Conservation (phyloP, 2,329 filamentous ascomycete genomes). For the Paraphoma chrysanthemicola region DNA sequence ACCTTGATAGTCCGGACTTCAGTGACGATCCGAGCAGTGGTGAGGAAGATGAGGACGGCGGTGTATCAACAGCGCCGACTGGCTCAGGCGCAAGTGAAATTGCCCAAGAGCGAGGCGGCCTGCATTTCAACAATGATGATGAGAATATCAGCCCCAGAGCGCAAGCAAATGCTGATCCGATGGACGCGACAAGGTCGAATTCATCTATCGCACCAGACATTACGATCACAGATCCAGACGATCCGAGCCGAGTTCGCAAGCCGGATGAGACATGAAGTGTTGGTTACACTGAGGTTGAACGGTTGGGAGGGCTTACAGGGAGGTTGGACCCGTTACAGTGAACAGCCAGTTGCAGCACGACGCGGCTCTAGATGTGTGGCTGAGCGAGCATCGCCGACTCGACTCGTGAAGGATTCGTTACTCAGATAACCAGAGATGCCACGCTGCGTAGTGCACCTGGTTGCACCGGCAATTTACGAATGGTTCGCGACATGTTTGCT, state of each 20-base stretch:
- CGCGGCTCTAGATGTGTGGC: too few relatives aligned
- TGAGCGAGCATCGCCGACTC: too few relatives aligned
- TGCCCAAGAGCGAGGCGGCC: conserved; percentile 2
- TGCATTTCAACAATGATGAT: conserved; percentile 1
- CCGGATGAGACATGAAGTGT: conserved; percentile 2
- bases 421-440: too few relatives aligned
- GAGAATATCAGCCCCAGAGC: conserved; percentile 3
- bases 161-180: conserved; percentile 1
- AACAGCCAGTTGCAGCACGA: too few relatives aligned
- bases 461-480: not conserved
- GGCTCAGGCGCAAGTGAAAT: conserved; percentile 7
- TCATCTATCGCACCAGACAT: not conserved
- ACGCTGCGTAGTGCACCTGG: too few relatives aligned
- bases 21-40: conserved; percentile 45
- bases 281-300: not conserved
- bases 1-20: conserved; percentile 49
- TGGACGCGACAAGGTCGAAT: conserved; percentile 2
- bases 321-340: too few relatives aligned
- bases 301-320: too few relatives aligned
- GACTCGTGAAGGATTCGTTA: too few relatives aligned
- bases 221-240: conserved; percentile 4
- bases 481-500: not conserved
- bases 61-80: conserved; percentile 17
- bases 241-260: conserved; percentile 3
- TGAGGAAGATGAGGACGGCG: conserved; percentile 37